Evolutionary conservation across 1,139 yeast genomes (phyloP), one percentile per base, ranked within the genome.

Genomic region (Yarrowia galli): DNA sequence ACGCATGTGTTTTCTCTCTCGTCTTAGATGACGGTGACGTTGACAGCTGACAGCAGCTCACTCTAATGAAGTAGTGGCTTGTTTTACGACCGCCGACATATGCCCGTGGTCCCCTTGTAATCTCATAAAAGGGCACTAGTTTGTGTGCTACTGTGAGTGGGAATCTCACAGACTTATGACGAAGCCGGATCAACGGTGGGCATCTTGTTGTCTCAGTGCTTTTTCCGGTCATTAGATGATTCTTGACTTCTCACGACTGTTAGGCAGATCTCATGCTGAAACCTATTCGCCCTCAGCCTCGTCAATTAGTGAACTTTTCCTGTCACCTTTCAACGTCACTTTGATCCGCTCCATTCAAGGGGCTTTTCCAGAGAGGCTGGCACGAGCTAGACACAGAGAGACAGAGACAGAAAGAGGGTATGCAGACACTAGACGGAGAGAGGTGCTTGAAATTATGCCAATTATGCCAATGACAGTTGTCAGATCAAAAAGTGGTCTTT

Each of bases 1-100:
- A 51, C 40, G 58, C 58, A 51, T 51, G 42, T 51, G 43, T 22
- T 32, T 28, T 28, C 32, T 28, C 28, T 49, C 56, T 49, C 38
- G 22, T 28, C 48, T 46, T 23, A 32, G 13, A 6, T 12, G 51
- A 16, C 15, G 1, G 32, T 48, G 53, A 25, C 36, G 28, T 2
- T 48, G 53, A 25, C 36, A 48, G 36, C 13, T 48, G 53, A 25
- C 53, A 48, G 32, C 13, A 25, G 32, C 2, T 40, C 20, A 18
- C 43, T 6, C 43, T 38, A 35, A 35, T 8, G n/a, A n/a, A n/a
- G n/a, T 36, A n/a, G 43, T n/a, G 20, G 43, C 43, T 40, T n/a
- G 20, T n/a, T 8, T 2, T 40, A n/a, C 22, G 43, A 40, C 43
- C 43, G n/a, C 3, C 12, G 10, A n/a, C n/a, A n/a, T n/a, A n/a